Evolutionary conservation across 179 eudicot genomes (phyloP).

Genomic region (Beta lomatogona): DNA sequence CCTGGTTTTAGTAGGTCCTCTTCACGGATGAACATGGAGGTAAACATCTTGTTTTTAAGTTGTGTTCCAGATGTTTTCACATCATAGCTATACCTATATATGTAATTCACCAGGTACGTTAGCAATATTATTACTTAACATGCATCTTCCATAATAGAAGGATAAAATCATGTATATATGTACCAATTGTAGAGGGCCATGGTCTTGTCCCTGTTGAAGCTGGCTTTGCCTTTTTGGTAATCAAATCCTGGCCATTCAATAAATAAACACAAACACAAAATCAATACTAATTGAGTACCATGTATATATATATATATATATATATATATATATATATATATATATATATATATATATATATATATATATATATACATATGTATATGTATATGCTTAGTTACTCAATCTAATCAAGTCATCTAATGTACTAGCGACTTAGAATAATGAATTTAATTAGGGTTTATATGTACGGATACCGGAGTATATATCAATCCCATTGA

Average conservation of each 20-base stretch:
- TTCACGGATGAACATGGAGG: conserved; percentile 9
- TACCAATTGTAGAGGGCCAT: conserved; percentile 16
- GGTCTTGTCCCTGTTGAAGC: conserved; percentile 17
- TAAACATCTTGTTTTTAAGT: conserved; percentile 14
- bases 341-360: too few species aligned
- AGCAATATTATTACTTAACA: too few species aligned
- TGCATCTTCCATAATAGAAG: neutral
- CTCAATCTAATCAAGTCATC: too few species aligned
- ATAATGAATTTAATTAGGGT: too few species aligned
- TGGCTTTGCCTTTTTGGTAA: conserved; percentile 1
- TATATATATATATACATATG: neutral
- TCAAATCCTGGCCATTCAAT: conserved; percentile 8
- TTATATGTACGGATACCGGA: too few species aligned
- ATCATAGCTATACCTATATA: conserved; percentile 8
- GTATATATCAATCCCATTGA: too few species aligned
- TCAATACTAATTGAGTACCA: neutral
- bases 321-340: too few species aligned
- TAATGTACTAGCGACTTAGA: neutral
- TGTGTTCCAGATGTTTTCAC: neutral
- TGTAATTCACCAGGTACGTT: neutral
- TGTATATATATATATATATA: too few species aligned
- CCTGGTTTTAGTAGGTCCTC: conserved; percentile 1
- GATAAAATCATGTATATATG: neutral
- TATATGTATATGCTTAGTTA: too few species aligned
- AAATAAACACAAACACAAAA: neutral